Evolutionary conservation across 2,329 filamentous ascomycete genomes (phyloP), one percentile per base, ranked within the genome.

Genomic region (Coniochaeta prunicola): DNA sequence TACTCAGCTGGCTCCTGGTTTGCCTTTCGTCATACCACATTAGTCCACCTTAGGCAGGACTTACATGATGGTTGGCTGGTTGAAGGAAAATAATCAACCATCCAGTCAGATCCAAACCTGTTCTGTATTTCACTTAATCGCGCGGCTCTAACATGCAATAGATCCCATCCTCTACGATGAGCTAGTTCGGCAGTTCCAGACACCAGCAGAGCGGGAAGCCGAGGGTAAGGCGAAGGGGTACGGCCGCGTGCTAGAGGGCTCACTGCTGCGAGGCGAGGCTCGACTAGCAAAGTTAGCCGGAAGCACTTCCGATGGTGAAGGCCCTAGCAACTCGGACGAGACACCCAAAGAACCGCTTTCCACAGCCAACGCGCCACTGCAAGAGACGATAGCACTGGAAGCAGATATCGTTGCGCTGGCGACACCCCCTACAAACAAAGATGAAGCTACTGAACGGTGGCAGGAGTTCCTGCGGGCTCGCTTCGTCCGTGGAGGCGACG

Each of bases 161-260:
- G 90, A 94, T 73, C 91, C 91, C 1, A 76, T 93, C 9, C 81
- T 96, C 33, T 96, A 96, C 76, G 90, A 96, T 71, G 82, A 84
- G 57, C 80, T 96, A 26, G 83, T 96, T 61, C 85, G 90, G 57
- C 85, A 84, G 57, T 92, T 92, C 70, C 90, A 92, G 64, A 87
- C 86, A 1, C 75, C 86, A 2, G 77, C 80, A 4, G 91, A 96
- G 73, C 84, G 90, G 57, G 85, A 91, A 69, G 81, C 81, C 7
- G 90, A 93, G 65, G 88, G 87, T 9, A 84, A 84, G 48, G 75
- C 77, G 9, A 91, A 91, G 69, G 91, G 91, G 12, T 94, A 91
- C 70, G 89, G 88, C 0, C 88, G 89, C 26, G 81, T 89, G 13
- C 80, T 96, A 5, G 89, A 96, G 69, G 86, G 90, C 1, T 90